Conservation (phyloP, 305 asterid species). For the Fraxinus angustifolia region DNA sequence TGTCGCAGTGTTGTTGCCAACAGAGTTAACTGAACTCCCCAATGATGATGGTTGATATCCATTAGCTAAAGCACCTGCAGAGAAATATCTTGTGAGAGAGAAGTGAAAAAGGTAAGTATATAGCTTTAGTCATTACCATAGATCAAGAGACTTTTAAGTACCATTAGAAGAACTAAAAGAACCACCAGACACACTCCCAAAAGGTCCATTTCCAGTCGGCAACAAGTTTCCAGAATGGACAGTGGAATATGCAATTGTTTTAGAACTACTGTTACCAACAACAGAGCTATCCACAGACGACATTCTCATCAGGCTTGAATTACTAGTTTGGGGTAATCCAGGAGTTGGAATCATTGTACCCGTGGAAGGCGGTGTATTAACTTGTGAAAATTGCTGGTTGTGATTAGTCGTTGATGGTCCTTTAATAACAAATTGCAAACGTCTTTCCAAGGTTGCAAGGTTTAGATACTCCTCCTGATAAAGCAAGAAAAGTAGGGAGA, state of each 20-base stretch:
- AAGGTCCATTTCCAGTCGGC: conserved; percentile 40
- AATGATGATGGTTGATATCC: conserved; percentile 69
- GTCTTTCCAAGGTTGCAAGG: conserved; percentile 67
- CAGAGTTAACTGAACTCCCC: conserved; percentile 49
- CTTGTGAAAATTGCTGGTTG: conserved; percentile 60
- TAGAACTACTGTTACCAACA: conserved; percentile 42
- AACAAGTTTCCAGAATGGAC: conserved; percentile 58
- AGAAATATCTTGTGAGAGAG: conserved; percentile 17
- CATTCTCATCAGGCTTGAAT: conserved; percentile 44
- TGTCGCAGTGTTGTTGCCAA: conserved; percentile 55
- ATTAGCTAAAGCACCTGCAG: conserved; percentile 43
- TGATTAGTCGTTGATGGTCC: conserved; percentile 56
- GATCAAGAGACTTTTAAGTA: conserved; percentile 16
- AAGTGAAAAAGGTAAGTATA: conserved; percentile 12
- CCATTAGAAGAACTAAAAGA: conserved; percentile 41
- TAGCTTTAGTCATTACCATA: background rate
- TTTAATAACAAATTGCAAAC: conserved; percentile 60
- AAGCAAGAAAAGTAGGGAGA: conserved; percentile 16
- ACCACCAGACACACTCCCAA: conserved; percentile 37
- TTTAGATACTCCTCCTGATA: conserved; percentile 78
- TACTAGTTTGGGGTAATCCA: conserved; percentile 74
- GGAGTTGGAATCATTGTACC: conserved; percentile 98
- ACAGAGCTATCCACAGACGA: conserved; percentile 56
- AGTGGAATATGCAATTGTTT: conserved; percentile 45
- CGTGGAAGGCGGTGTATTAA: conserved; percentile 54